Evolutionary conservation across 2,329 filamentous ascomycete species (phyloP).

Genomic region (Aspergillus phoenicis): DNA sequence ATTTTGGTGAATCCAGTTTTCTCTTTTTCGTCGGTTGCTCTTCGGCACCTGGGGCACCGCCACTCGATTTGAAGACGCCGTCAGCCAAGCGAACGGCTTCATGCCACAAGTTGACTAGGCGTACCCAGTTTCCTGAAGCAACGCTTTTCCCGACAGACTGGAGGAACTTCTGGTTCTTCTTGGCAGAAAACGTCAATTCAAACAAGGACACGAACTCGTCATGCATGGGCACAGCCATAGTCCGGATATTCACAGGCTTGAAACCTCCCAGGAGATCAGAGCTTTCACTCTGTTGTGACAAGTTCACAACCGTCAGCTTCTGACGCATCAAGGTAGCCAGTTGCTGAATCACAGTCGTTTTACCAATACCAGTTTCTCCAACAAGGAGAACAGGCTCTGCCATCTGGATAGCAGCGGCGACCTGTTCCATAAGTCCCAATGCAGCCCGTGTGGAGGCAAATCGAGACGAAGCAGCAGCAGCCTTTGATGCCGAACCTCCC

Average conservation of each 20-base stretch:
- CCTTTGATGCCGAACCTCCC: constrained; percentile 48
- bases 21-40: constrained; percentile 74
- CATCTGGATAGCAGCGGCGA: constrained; percentile 77
- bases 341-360: constrained; percentile 94
- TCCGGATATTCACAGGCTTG: constrained; percentile 91
- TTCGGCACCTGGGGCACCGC: constrained; percentile 48
- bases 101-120: constrained; percentile 80
- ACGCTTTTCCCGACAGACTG: constrained; percentile 78
- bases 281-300: constrained; percentile 97
- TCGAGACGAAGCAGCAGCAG: constrained; percentile 42
- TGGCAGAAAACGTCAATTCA: constrained; percentile 79
- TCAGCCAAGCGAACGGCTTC: constrained; percentile 88
- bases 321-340: constrained; percentile 81
- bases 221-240: constrained; percentile 82
- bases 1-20: constrained; percentile 59
- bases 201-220: constrained; percentile 95
- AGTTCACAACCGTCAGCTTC: constrained; percentile 87
- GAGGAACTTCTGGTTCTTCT: constrained; percentile 85
- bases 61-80: constrained; percentile 60
- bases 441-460: constrained; percentile 91
- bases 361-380: constrained; percentile 98
- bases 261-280: constrained; percentile 95
- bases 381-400: constrained; percentile 91
- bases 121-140: constrained; percentile 82
- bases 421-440: constrained; percentile 81